Evolutionary conservation across 768 basidiomycete species (phyloP), one percentile per base, ranked within the genome.

Genomic region (Clitopilus hobsonii): DNA sequence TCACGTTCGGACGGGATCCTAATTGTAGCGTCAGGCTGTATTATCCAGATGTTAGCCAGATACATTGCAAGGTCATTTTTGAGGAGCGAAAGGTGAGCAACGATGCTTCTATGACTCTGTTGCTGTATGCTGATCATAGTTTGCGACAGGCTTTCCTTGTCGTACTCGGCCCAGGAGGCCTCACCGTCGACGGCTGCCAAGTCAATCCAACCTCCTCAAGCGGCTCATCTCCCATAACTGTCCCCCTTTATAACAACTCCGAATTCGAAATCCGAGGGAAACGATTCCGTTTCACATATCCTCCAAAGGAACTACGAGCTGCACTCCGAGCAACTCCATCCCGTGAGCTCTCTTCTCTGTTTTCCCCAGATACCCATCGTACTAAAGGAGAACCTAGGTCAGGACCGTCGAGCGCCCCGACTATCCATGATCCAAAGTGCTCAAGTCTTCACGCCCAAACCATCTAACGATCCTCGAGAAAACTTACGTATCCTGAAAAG

Each of bases 341-440:
- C 49, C 75, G 76, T 74, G 58, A 50, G 74, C 73, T 53, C 47
- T 60, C 58, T 51, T 62, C 28, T 48, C 49, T n/a, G n/a, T n/a
- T 30, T 14, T 22, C 27, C n/a, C 10, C 2, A 26, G 24, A 51
- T 27, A 10, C 32, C 28, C 23, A 57, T 27, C 4, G n/a, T 6
- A 16, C 48, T 49, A 10, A 54, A 30, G 54, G 5, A 36, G 38
- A 47, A 22, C 38, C 36, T 61, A 68, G 70, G 62, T 52, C 71
- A 63, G 20, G 63, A 65, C 22, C 74, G 74, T 50, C 75, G 81
- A 20, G 75, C 79, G 2, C 75, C 86, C 1, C 81, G 88, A 25
- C 76, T 91, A 56, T 88, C 86, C 1, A 87, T 91, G 85, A 88
- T 91, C 28, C 76, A 83, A 23, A 83, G 82, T 53, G 86, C 86